These are phyloP conservation scores for Macaranga tanarius DNA, from an alignment of 441 rosid genomes.

Conservation along the genomic window DNA sequence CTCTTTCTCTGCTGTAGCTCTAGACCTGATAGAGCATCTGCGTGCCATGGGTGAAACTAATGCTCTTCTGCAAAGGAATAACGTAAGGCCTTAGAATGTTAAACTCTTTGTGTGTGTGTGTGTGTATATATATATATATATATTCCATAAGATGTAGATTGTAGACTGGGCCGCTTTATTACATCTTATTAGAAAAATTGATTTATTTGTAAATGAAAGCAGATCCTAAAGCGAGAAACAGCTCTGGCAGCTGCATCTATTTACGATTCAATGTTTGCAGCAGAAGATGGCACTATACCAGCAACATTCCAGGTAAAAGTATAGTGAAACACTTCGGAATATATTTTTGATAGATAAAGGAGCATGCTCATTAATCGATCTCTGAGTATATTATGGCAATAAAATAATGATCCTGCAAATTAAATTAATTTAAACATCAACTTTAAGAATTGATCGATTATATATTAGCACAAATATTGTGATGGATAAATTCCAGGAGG, in stretches of 20 bases:
- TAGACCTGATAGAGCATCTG: slow-evolving; percentile 93
- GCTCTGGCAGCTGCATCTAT: slow-evolving; percentile 93
- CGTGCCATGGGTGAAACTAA: slow-evolving; percentile 98
- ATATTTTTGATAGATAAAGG: neutral
- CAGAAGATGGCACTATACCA: slow-evolving; percentile 86
- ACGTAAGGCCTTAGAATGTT: slow-evolving; percentile 37
- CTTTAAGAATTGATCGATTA: neutral
- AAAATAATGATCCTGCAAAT: neutral
- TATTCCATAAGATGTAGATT: no score
- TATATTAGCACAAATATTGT: neutral
- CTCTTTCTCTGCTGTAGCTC: slow-evolving; percentile 43
- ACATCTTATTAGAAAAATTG: slow-evolving; percentile 3
- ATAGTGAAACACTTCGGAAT: neutral
- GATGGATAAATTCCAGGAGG: neutral
- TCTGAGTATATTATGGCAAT: neutral
- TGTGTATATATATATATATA: neutral
- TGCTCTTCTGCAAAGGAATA: slow-evolving; percentile 82
- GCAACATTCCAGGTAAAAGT: slow-evolving; percentile 92
- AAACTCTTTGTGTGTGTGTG: neutral
- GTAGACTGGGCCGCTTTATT: neutral
- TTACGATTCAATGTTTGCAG: slow-evolving; percentile 88
- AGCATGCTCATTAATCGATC: neutral
- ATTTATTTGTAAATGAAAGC: slow-evolving; percentile 24
- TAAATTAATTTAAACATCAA: neutral
- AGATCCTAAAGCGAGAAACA: slow-evolving; percentile 82